Evolutionary conservation across 2,329 filamentous ascomycete genomes (phyloP).

Genomic region (Fusarium nematophilum): DNA sequence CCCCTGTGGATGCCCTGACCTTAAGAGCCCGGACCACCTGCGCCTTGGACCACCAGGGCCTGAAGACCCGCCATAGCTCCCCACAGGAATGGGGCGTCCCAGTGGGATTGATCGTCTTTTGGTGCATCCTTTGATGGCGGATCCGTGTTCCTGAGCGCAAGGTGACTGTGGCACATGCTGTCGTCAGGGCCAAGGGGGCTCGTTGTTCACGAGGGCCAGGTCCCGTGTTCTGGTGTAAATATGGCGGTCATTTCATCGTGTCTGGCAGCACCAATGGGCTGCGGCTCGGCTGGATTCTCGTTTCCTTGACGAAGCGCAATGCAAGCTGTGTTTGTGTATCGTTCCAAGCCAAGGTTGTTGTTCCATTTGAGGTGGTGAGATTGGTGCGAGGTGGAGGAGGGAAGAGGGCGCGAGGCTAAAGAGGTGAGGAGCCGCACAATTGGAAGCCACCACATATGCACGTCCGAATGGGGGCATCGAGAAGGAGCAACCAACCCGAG

Average conservation of each 20-base stretch:
- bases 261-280: slow-evolving; percentile 13
- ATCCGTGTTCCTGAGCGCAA: slow-evolving; percentile 16
- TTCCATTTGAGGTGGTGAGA: slow-evolving; percentile 1
- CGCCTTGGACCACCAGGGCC: slow-evolving; percentile 3
- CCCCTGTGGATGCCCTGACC: slow-evolving; percentile 19
- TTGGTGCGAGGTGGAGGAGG: slow-evolving; percentile 27
- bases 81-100: slow-evolving; percentile 35
- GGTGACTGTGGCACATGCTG: slow-evolving; percentile 1
- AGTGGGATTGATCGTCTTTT: slow-evolving; percentile 35
- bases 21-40: slow-evolving; percentile 24
- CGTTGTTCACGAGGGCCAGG: neutral
- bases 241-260: slow-evolving; percentile 2
- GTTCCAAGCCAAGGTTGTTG: too few relatives aligned
- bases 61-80: slow-evolving; percentile 40
- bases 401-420: slow-evolving; percentile 19
- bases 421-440: slow-evolving; percentile 8
- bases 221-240: neutral
- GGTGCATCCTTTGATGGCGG: slow-evolving; percentile 18
- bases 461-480: slow-evolving; percentile 18
- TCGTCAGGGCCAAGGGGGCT: neutral
- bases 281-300: slow-evolving; percentile 1
- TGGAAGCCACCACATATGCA: slow-evolving; percentile 27
- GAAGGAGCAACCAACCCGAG: slow-evolving; percentile 27
- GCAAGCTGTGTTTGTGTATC: slow-evolving; percentile 13
- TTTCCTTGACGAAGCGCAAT: slow-evolving; percentile 10